Evolutionary conservation across 2,329 filamentous ascomycete genomes (phyloP).

Genomic region (Pseudocercospora crystallina): DNA sequence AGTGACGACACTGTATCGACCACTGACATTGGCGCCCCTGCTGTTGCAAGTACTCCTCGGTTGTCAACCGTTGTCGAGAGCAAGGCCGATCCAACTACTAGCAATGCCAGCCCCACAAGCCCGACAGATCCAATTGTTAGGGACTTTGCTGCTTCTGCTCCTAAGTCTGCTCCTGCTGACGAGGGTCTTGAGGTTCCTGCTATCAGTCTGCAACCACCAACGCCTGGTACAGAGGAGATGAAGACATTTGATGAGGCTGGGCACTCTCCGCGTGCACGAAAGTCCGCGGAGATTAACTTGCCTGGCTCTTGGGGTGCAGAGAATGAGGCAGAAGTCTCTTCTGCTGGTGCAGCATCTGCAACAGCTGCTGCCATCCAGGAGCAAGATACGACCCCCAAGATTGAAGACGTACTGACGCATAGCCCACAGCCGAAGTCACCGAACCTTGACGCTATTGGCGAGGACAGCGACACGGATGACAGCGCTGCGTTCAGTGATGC

Average conservation of each 20-base stretch:
- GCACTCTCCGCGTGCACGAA: constrained; percentile 12
- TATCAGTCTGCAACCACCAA: constrained; percentile 38
- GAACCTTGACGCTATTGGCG: constrained; percentile 25
- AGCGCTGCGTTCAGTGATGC: constrained; percentile 73
- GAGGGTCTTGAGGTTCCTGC: constrained; percentile 27
- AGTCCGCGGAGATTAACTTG: constrained; percentile 27
- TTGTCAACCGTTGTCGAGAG: constrained; percentile 9
- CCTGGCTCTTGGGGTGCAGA: constrained; percentile 30
- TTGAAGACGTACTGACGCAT: constrained; percentile 16
- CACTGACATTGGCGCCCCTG: constrained; percentile 8
- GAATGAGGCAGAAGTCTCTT: constrained; percentile 12
- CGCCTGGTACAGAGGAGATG: constrained; percentile 32
- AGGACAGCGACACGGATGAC: constrained; percentile 42
- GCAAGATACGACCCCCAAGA: not conserved
- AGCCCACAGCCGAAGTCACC: constrained; percentile 17
- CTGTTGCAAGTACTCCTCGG: constrained; percentile 10
- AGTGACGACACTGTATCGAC: constrained; percentile 24
- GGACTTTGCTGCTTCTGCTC: constrained; percentile 24
- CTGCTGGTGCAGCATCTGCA: constrained; percentile 9
- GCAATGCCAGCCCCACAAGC: constrained; percentile 7
- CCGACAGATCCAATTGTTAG: constrained; percentile 18
- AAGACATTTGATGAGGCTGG: constrained; percentile 20
- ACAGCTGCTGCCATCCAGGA: constrained; percentile 7
- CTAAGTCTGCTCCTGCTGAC: not conserved
- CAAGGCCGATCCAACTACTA: constrained; percentile 6